A percentile compares a stretch with the other conserved stretches of the same genome.
phyloP scores from a whole-genome alignment of 345 rosid genomes.

The Aurinia saxatilis region DNA sequence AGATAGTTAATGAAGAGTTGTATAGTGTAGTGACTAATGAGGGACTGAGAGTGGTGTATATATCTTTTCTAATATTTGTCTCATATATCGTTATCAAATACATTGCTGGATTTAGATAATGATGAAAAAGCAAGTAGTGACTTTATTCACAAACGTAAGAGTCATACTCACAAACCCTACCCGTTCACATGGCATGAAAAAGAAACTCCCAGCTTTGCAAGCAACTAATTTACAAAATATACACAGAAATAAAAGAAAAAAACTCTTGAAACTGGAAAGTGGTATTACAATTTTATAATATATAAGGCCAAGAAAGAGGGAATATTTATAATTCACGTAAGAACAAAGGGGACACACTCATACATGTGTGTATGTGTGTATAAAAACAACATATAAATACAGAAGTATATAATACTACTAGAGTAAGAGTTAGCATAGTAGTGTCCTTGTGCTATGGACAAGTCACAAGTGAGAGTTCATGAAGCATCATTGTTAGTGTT shows the following conservation, averaged over 20 bases:
- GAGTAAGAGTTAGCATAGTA: constrained; percentile 1
- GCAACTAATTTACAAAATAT: constrained; percentile 7
- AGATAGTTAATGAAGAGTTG: too few relatives aligned
- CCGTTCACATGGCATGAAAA: constrained; percentile 25
- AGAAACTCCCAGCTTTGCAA: constrained; percentile 28
- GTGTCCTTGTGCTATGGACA: constrained; percentile 7
- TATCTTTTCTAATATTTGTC: neutral
- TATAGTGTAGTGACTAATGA: neutral
- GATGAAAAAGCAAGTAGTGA: constrained; percentile 21
- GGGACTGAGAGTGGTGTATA: neutral
- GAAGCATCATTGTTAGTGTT: constrained; percentile 20
- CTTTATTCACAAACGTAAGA: constrained; percentile 16
- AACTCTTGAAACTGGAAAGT: neutral
- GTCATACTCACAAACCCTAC: constrained; percentile 26
- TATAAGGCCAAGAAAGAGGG: constrained; percentile 18
- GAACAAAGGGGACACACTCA: constrained; percentile 21
- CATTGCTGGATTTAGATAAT: constrained; percentile 20
- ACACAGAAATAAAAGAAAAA: neutral
- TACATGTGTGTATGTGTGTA: neutral
- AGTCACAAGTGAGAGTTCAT: constrained; percentile 12
- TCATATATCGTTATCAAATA: neutral
- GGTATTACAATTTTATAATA: neutral
- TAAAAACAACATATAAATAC: constrained; percentile 4
- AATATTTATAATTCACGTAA: constrained; percentile 25
- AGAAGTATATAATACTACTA: constrained; percentile 1